Evolutionary conservation across 2,329 filamentous ascomycete species (phyloP), one percentile per base, ranked within the genome.

Genomic region (Aspergillus fischeri): DNA sequence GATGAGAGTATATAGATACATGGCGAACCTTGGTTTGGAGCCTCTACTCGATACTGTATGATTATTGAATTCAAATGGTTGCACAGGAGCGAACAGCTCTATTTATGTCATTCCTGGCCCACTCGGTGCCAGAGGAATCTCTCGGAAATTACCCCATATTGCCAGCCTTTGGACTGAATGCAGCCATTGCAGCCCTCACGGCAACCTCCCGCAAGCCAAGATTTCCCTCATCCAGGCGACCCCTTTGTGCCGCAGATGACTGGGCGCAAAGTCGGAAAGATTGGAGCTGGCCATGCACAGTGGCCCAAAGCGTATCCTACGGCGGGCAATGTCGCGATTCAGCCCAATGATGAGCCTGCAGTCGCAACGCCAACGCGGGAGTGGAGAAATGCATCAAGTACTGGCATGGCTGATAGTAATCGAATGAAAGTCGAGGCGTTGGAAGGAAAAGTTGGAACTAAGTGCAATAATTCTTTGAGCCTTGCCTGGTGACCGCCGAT

Each of bases 1-100:
- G n/a, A 67, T 44, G 14, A 69, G 58, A 20, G 61, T 57, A 54
- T 47, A 47, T 21, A 47, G 20, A 47, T 25, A 24, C 44, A 47
- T 47, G 44, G 10, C 21, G 44, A 14, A 24, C 20, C 21, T 35
- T 47, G 21, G 10, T 47, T 20, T 11, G 10, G 9, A 20, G 9
- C 41, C 20, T 42, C 20, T 44, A 20, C 8, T 21, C 41, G 3
- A 44, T 24, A 20, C 3, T 9, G 21, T 21, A 11, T 21, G 4
- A 21, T 44, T 44, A 21, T 11, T 9, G n/a, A 21, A 3, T 21
- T 38, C 32, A 38, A 38, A 24, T 4, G n/a, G 44, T 47, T n/a
- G 44, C 24, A 47, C 21, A 24, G 21, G 44, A 2, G 24, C 42
- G 10, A 8, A 24, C 21, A 4, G 44, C 44, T 47, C 44, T 47